Conservation (phyloP, 345 rosid species). For the Punica granatum region DNA sequence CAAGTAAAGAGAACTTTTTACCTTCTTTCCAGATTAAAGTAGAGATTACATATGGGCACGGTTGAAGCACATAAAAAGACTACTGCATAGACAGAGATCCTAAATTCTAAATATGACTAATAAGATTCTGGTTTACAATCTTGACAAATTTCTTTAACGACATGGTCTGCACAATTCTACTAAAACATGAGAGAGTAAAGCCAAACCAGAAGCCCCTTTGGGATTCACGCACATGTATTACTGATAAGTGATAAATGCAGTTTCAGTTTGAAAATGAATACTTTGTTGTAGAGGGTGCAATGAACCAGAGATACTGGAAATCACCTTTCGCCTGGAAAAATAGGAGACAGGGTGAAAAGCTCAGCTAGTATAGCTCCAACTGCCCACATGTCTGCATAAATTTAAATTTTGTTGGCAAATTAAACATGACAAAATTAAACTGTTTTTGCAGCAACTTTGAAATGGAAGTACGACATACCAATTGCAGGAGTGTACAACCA, state of each 20-base stretch:
- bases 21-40: background rate
- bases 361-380: conserved; percentile 92
- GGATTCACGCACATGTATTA: background rate
- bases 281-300: background rate
- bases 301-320: background rate
- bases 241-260: background rate
- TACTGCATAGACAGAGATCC: background rate
- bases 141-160: background rate
- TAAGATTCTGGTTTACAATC: background rate
- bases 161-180: background rate
- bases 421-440: background rate
- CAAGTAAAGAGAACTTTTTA: conserved; percentile 7
- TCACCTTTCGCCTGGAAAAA: conserved; percentile 94
- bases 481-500: conserved; percentile 82
- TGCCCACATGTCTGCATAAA: conserved; percentile 90
- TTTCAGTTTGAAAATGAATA: conserved; percentile 1
- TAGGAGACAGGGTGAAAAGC: conserved; percentile 75
- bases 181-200: background rate
- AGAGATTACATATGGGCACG: no score
- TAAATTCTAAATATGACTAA: background rate
- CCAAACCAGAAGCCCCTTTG: background rate
- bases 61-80: no score
- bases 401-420: background rate
- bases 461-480: conserved; percentile 31
- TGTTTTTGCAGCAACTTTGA: background rate